A percentile compares a stretch with the other conserved stretches of the same genome.
Conservation (phyloP, 805 yeast species). For the Ogataea methylovora region DNA sequence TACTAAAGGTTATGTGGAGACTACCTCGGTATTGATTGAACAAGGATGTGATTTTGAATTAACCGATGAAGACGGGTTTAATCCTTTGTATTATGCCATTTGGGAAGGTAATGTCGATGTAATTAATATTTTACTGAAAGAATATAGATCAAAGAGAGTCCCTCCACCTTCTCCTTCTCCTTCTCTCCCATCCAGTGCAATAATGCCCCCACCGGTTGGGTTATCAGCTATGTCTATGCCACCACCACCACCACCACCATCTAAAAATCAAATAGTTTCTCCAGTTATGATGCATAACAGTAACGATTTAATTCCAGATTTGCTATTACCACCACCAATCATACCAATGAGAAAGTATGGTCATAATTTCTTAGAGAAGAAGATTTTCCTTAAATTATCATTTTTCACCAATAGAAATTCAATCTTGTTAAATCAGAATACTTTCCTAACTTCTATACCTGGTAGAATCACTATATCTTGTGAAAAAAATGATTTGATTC, state of each 20-base stretch:
- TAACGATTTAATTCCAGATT: slow-evolving; percentile 77
- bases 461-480: slow-evolving; percentile 83
- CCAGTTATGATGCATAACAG: neutral
- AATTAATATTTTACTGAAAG: slow-evolving; percentile 47
- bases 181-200: neutral
- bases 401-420: slow-evolving; percentile 47
- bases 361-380: slow-evolving; percentile 88
- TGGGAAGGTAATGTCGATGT: slow-evolving; percentile 92
- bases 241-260: slow-evolving; percentile 13
- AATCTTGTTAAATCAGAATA: slow-evolving; percentile 36
- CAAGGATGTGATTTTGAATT: slow-evolving; percentile 64
- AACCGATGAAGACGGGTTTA: slow-evolving; percentile 71
- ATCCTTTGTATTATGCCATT: slow-evolving; percentile 82
- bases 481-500: slow-evolving; percentile 70
- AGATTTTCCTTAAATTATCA: slow-evolving; percentile 71
- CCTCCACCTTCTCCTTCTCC: neutral
- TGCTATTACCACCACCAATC: slow-evolving; percentile 92
- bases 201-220: slow-evolving; percentile 1
- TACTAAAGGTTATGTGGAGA: slow-evolving; percentile 67
- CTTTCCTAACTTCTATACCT: slow-evolving; percentile 43
- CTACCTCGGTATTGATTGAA: slow-evolving; percentile 63
- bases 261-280: neutral
- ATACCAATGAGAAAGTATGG: slow-evolving; percentile 92
- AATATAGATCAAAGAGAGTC: slow-evolving; percentile 3
- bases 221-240: neutral